Percentiles rank a stretch among this genome's conserved stretches.
phyloP scores from a whole-genome alignment of 2,329 filamentous ascomycete species.

The Trichoderma afroharzianum region DNA sequence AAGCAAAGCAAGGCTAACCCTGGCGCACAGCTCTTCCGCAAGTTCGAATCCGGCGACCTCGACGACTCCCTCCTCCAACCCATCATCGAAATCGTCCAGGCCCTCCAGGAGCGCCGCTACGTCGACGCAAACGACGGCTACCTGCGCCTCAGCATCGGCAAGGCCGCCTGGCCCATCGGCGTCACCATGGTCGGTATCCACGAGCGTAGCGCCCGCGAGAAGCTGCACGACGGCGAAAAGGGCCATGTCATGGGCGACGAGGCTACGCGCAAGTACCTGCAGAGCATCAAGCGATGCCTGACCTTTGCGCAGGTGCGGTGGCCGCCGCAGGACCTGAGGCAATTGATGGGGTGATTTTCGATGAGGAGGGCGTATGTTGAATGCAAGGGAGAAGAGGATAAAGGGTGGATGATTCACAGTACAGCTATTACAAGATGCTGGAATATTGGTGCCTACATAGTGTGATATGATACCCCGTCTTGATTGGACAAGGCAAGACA shows the following conservation, averaged over 20 bases:
- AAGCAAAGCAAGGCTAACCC: background rate
- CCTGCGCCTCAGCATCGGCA: slow-evolving; percentile 85
- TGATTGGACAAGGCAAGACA: background rate
- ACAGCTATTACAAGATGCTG: background rate
- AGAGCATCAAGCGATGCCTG: slow-evolving; percentile 95
- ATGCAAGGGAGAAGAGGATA: background rate
- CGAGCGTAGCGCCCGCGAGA: slow-evolving; percentile 91
- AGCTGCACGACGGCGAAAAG: slow-evolving; percentile 81
- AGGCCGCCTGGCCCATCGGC: slow-evolving; percentile 97
- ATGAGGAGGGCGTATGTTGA: background rate
- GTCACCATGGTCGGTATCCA: slow-evolving; percentile 99
- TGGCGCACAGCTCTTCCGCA: slow-evolving; percentile 65
- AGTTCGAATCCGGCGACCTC: slow-evolving; percentile 77
- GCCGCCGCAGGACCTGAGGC: slow-evolving; percentile 87
- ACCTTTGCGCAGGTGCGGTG: slow-evolving; percentile 96
- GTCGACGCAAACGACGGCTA: slow-evolving; percentile 97
- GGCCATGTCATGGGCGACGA: slow-evolving; percentile 98
- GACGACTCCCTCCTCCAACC: slow-evolving; percentile 76
- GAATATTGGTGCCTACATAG: background rate
- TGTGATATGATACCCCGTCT: slow-evolving; percentile 17
- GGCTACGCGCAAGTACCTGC: slow-evolving; percentile 88
- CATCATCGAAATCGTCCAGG: slow-evolving; percentile 85
- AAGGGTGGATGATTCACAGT: background rate
- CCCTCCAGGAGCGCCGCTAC: slow-evolving; percentile 85
- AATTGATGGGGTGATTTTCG: slow-evolving; percentile 74